A percentile compares a stretch with the other conserved stretches of the same genome.
Evolutionary conservation across 2,329 filamentous ascomycete genomes (phyloP).

Genomic region (Tolypocladium paradoxum): DNA sequence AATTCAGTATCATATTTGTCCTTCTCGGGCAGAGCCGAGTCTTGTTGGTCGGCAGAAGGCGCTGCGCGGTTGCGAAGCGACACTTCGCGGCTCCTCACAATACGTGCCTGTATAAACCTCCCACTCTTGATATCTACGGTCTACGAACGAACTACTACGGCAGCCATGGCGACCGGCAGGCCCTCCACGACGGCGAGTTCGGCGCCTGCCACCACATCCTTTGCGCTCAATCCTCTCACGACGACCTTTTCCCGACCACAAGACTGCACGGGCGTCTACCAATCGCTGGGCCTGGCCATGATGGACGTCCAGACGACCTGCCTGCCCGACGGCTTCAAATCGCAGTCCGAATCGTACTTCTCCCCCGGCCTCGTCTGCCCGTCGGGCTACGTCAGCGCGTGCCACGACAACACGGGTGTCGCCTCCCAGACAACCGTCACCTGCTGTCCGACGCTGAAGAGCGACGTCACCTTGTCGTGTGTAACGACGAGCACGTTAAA

Average conservation of each 20-base stretch:
- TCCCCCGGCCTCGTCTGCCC: slow-evolving; percentile 20
- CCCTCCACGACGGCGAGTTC: background rate
- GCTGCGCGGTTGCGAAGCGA: background rate
- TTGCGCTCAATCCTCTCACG: slow-evolving; percentile 13
- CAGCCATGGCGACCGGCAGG: background rate
- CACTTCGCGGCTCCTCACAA: background rate
- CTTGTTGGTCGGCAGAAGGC: background rate
- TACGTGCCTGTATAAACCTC: background rate
- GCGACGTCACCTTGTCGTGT: slow-evolving; percentile 16
- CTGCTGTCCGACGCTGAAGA: slow-evolving; percentile 20
- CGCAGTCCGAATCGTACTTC: slow-evolving; percentile 16
- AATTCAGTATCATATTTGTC: background rate
- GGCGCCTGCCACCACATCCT: slow-evolving; percentile 9
- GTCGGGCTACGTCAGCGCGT: slow-evolving; percentile 18
- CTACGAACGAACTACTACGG: background rate
- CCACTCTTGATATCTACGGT: background rate
- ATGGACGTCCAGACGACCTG: slow-evolving; percentile 17
- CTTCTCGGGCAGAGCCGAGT: background rate
- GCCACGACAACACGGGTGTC: slow-evolving; percentile 14
- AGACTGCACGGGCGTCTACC: slow-evolving; percentile 12
- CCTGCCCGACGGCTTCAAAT: slow-evolving; percentile 17
- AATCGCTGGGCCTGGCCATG: slow-evolving; percentile 15
- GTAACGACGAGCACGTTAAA: slow-evolving; percentile 12
- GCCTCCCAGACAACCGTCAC: slow-evolving; percentile 21
- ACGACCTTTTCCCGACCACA: slow-evolving; percentile 12